Percentiles rank a stretch among this genome's conserved stretches.
Evolutionary conservation across 257 asterid species (phyloP).

Genomic region (Solanum tacnaense): DNA sequence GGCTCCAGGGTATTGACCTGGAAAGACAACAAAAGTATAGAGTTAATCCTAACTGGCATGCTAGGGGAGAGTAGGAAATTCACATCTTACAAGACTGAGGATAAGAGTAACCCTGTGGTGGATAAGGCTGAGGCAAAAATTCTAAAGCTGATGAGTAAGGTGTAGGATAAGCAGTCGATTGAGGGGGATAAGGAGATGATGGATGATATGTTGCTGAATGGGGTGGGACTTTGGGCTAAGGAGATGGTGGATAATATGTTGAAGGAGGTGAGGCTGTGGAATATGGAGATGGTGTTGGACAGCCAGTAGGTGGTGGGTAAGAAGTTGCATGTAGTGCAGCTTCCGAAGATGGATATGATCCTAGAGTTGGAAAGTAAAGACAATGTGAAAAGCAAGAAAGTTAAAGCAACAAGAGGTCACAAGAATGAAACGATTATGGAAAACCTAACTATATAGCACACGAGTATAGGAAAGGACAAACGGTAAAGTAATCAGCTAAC

Average conservation of each 20-base stretch:
- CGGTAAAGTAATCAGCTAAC: too few relatives aligned
- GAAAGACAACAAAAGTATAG: background rate
- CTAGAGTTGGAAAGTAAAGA: background rate
- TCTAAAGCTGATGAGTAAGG: slow-evolving; percentile 14
- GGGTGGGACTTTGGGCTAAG: too few relatives aligned
- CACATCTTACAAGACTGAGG: slow-evolving; percentile 7
- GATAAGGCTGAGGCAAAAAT: slow-evolving; percentile 10
- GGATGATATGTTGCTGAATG: too few relatives aligned
- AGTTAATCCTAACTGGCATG: background rate
- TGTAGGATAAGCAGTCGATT: background rate
- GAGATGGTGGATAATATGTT: too few relatives aligned
- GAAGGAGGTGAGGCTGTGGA: slow-evolving; percentile 3
- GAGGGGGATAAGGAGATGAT: too few relatives aligned
- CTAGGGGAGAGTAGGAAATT: slow-evolving; percentile 5
- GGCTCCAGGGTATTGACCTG: slow-evolving; percentile 28
- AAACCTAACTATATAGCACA: too few relatives aligned
- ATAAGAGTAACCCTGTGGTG: slow-evolving; percentile 13
- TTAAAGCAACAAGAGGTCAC: background rate
- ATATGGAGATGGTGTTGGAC: slow-evolving; percentile 19
- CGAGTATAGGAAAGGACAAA: too few relatives aligned
- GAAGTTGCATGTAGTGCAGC: slow-evolving; percentile 10
- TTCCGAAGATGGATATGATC: slow-evolving; percentile 10
- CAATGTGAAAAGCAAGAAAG: too few relatives aligned
- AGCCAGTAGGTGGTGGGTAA: slow-evolving; percentile 11
- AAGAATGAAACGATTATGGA: too few relatives aligned